Evolutionary conservation across 345 rosid genomes (phyloP).

Genomic region (Aurinia saxatilis): DNA sequence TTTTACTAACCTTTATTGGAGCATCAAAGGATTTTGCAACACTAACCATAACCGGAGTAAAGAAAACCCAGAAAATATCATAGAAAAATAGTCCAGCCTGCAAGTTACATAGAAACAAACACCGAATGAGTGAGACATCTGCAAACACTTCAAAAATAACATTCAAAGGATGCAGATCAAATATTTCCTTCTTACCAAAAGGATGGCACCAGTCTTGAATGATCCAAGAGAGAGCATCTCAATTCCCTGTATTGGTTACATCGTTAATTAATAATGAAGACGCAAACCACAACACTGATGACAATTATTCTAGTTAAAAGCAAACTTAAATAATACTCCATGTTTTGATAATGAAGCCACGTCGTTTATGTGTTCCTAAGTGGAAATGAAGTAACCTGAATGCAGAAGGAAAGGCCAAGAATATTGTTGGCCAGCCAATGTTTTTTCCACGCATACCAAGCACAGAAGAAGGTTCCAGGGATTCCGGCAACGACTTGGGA

Average conservation of each 20-base stretch:
- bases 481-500: slow-evolving; percentile 90
- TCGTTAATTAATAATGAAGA: neutral
- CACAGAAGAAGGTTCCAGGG: slow-evolving; percentile 95
- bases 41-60: slow-evolving; percentile 98
- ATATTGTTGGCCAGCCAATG: slow-evolving; percentile 98
- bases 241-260: slow-evolving; percentile 56
- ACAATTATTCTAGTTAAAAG: neutral
- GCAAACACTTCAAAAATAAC: neutral
- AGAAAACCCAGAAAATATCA: slow-evolving; percentile 99
- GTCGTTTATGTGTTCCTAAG: neutral
- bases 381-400: slow-evolving; percentile 68
- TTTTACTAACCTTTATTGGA: slow-evolving; percentile 83
- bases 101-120: slow-evolving; percentile 14
- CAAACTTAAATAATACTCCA: neutral
- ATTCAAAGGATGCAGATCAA: neutral
- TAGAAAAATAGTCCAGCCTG: slow-evolving; percentile 96
- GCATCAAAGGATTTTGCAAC: slow-evolving; percentile 99
- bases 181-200: slow-evolving; percentile 51
- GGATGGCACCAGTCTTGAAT: slow-evolving; percentile 95
- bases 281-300: neutral
- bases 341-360: neutral
- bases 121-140: neutral
- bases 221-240: slow-evolving; percentile 99
- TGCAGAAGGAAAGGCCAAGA: slow-evolving; percentile 92
- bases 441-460: slow-evolving; percentile 95